Percentiles rank a stretch among this genome's conserved stretches.
Evolutionary conservation across 164 flowering plant genomes (phyloP).

Genomic region (Liriodendron chinense): DNA sequence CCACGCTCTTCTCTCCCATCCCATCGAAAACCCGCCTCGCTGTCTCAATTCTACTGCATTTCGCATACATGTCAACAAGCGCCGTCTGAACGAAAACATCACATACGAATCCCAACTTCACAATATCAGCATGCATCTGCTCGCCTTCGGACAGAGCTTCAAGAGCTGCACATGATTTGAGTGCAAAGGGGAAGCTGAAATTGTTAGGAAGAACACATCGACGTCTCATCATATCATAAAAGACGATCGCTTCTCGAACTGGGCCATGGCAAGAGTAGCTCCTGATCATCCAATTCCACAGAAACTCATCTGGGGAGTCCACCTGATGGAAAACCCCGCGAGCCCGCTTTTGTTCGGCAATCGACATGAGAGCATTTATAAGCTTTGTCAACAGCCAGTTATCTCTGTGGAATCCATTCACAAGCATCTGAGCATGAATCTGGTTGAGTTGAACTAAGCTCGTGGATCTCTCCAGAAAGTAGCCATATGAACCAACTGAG

Average conservation of each 20-base stretch:
- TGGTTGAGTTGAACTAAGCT: slow-evolving; percentile 7
- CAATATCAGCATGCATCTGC: slow-evolving; percentile 13
- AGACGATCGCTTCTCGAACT: slow-evolving; percentile 1
- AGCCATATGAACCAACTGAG: background rate
- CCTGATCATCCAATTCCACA: slow-evolving; percentile 12
- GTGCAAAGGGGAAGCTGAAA: slow-evolving; percentile 13
- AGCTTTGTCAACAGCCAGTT: slow-evolving; percentile 11
- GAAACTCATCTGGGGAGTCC: slow-evolving; percentile 4
- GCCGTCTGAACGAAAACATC: slow-evolving; percentile 11
- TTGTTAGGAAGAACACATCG: slow-evolving; percentile 5
- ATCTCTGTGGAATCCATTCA: slow-evolving; percentile 11
- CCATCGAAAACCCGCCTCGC: slow-evolving; percentile 18
- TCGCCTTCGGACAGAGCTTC: slow-evolving; percentile 9
- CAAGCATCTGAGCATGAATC: slow-evolving; percentile 19
- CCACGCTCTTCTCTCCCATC: slow-evolving; percentile 19
- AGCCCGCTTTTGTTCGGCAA: background rate
- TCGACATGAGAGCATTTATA: background rate
- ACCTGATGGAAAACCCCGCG: slow-evolving; percentile 1
- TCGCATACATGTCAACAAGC: slow-evolving; percentile 12
- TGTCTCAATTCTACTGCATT: background rate
- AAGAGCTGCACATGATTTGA: slow-evolving; percentile 14
- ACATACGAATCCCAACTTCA: slow-evolving; percentile 7
- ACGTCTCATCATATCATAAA: slow-evolving; percentile 1
- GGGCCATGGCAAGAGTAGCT: background rate
- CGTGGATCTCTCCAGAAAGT: slow-evolving; percentile 5